These are phyloP conservation scores for Aspergillus melleus DNA, from an alignment of 2,329 filamentous ascomycete genomes.

Conservation along the genomic window DNA sequence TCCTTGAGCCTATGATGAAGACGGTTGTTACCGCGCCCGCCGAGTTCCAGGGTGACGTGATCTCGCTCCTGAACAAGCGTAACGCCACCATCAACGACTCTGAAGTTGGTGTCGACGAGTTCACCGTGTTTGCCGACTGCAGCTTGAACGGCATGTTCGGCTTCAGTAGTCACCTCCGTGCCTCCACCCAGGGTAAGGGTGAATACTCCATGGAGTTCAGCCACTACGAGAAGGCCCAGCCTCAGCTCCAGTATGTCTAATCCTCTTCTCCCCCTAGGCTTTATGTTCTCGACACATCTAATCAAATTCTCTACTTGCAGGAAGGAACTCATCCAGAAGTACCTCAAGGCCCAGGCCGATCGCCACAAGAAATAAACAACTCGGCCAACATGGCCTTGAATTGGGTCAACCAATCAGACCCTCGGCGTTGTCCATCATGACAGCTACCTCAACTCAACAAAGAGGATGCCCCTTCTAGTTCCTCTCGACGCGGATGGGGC, in stretches of 20 bases:
- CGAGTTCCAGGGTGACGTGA: constrained; percentile 96
- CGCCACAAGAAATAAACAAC: constrained; percentile 59
- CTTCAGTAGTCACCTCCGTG: constrained; percentile 86
- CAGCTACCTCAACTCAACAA: neutral
- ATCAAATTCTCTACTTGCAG: constrained; percentile 26
- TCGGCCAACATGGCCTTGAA: neutral
- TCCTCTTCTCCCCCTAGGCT: too few relatives aligned
- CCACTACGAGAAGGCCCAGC: constrained; percentile 85
- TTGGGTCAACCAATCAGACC: neutral
- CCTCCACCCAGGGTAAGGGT: constrained; percentile 95
- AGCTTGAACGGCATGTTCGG: constrained; percentile 97
- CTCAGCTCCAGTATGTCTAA: constrained; percentile 79
- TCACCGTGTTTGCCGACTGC: constrained; percentile 88
- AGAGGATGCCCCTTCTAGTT: neutral
- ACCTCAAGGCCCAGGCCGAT: constrained; percentile 66
- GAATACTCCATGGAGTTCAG: constrained; percentile 99
- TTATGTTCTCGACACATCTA: neutral
- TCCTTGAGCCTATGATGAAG: constrained; percentile 97
- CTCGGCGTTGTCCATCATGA: neutral
- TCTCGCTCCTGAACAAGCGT: constrained; percentile 94
- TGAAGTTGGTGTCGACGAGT: constrained; percentile 90
- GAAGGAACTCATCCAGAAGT: constrained; percentile 67
- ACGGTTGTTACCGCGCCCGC: constrained; percentile 92
- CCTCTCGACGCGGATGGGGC: neutral
- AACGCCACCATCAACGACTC: constrained; percentile 94